Base-by-base conservation (phyloP, 1,284 basidiomycete species). In the Mycocalia duriaeana region DNA sequence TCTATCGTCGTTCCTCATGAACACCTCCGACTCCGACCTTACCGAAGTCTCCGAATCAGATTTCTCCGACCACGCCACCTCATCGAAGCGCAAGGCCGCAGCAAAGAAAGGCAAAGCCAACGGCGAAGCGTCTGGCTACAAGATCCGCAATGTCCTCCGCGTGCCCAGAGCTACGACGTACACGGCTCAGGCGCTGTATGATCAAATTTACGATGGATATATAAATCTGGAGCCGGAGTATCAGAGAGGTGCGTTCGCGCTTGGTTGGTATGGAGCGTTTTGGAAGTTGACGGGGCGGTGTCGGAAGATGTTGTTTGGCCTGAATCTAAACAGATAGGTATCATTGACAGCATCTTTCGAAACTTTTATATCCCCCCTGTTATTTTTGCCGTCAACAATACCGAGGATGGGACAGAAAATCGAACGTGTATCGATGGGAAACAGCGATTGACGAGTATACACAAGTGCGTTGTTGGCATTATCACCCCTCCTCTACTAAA, bases 401-500 rank as follows among this genome's bases (percentile, higher is more conserved):
- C 66, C 19, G 75, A 81, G 1, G 82, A 86, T 54, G 85, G 85
- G 0, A 66, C 72, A 1, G 83, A 87, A 54, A 70, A 62, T 0
- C 77, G 76, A 50, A 80, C 77, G 0, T 89, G 85, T 52, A 87
- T 89, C 13, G 86, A 89, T 56, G 86, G 86, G 6, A 89, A 89
- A 57, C 86, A 89, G 58, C 69, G 86, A n/a, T 57, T 89, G 49
- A 89, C 87, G 0, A 85, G 83, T 0, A 81, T 89, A 39, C 73
- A 79, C 35, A 67, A 71, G 82, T 82, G 48, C 22, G 74, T 63
- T 19, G 45, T 8, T 20, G 25, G 47, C 11, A 13, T 11, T 4
- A 11, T 47, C 22, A 18, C 24, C 11, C 35, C 25, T 48, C 19
- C 19, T 13, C 1, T 24, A 34, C 19, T 19, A 11, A 20, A n/a